Evolutionary conservation across 2,329 filamentous ascomycete species (phyloP), one percentile per base, ranked within the genome.

Genomic region (Xylariales sp.): DNA sequence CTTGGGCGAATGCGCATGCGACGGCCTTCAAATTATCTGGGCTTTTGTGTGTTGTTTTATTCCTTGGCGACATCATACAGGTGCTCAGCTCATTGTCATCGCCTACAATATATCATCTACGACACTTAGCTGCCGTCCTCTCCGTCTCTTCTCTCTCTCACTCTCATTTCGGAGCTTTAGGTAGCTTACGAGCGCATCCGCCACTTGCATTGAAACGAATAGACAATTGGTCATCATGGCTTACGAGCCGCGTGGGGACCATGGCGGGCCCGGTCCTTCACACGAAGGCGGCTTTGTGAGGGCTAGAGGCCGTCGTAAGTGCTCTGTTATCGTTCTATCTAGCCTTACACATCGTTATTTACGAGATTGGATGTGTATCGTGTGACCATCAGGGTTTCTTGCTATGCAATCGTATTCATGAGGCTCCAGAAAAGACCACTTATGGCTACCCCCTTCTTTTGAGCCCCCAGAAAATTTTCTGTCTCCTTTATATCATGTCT

Each of bases 171-270:
- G 39, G 41, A 53, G 30, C 32, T 58, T 23, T 34, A n/a, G 53
- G 49, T 1, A 52, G 41, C 48, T 16, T 14, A 32, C 36, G 45
- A 49, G 43, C 32, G 32, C 34, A 14, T 41, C 46, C 18, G 39
- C 58, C 18, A 53, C 32, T 46, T 56, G 61, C 30, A 61, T 43
- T 57, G 54, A 62, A 34, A 30, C 48, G n/a, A 39, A 46, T 43
- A 36, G 58, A 16, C 32, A 49, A 18, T 41, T 14, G 32, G 49
- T 59, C 43, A 55, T 55, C 58, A 87, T 87, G 85, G 82, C 85
- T 74, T 86, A 86, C 76, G 84, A 86, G 81, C 82, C 83, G 77
- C 83, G 85, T 71, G 83, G 84, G 75, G 84, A 86, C 72, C 80
- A 83, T 73, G 81, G 80, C 67, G 77, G 75, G 60, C 69, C 80